Conservation (phyloP, 176 grass and related monocot genomes). For the Oryza longistaminata region DNA sequence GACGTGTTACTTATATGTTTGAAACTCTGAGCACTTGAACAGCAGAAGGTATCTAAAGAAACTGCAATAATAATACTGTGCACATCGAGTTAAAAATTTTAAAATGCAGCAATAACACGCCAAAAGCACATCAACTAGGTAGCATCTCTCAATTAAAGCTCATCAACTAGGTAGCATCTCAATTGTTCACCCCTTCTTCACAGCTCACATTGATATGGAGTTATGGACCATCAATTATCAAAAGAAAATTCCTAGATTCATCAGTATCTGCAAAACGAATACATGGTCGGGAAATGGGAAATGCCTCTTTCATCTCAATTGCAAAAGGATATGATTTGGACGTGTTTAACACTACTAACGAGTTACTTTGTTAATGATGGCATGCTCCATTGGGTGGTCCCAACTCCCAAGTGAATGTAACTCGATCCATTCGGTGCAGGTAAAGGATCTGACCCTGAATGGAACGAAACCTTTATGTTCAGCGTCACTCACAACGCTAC, state of each 20-base stretch:
- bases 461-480: constrained; percentile 86
- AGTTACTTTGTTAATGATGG: not conserved
- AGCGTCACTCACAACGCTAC: constrained; percentile 47
- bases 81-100: not conserved
- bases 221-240: not conserved
- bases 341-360: not conserved
- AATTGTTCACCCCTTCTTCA: not conserved
- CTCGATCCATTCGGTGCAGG: constrained; percentile 40
- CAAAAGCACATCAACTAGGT: not conserved
- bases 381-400: not conserved
- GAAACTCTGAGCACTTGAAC: not conserved
- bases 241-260: not conserved
- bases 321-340: not conserved
- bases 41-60: not conserved
- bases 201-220: not conserved
- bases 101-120: not conserved
- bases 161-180: not conserved
- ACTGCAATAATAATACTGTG: not conserved
- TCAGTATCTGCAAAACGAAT: not conserved
- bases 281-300: not conserved
- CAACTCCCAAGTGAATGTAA: not conserved
- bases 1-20: not conserved
- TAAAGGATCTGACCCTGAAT: constrained; percentile 70
- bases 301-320: not conserved
- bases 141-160: not conserved